phyloP scores from a whole-genome alignment of 768 basidiomycete species.

The Boletus fagicola region DNA sequence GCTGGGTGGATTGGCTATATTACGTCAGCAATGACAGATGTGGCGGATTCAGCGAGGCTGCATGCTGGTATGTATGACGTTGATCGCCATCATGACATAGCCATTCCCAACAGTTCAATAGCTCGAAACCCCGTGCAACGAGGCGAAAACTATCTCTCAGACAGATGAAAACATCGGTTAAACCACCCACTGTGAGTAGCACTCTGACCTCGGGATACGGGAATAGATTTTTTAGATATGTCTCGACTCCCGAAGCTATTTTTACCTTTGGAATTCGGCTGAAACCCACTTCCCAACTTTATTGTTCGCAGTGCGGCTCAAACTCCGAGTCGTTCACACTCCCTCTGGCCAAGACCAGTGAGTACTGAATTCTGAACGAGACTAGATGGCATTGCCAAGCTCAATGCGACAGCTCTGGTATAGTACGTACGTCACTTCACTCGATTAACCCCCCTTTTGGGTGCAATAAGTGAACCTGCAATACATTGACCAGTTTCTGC shows the following conservation, averaged over 20 bases:
- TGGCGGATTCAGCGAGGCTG: background rate
- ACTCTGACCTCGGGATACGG: background rate
- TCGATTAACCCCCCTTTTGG: no score
- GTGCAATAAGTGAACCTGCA: no score
- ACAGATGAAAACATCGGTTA: background rate
- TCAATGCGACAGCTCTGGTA: background rate
- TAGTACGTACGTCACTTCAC: no score
- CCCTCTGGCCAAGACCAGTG: background rate
- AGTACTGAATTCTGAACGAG: background rate
- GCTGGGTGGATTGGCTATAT: slow-evolving; percentile 1
- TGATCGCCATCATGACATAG: background rate
- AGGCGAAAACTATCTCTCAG: background rate
- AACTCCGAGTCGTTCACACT: background rate
- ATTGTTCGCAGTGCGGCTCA: background rate
- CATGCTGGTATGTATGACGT: background rate
- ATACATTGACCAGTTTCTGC: no score
- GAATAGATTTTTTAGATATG: background rate
- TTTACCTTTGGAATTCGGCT: background rate
- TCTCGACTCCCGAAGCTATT: background rate
- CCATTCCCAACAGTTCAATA: no score
- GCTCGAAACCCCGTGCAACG: background rate
- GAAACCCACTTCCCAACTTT: background rate
- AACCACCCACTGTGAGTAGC: no score
- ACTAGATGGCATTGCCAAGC: background rate
- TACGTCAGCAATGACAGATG: slow-evolving; percentile 22